These are phyloP conservation scores for Oryza glumipatula DNA, from an alignment of 176 grass and related monocot species.

Conservation along the genomic window DNA sequence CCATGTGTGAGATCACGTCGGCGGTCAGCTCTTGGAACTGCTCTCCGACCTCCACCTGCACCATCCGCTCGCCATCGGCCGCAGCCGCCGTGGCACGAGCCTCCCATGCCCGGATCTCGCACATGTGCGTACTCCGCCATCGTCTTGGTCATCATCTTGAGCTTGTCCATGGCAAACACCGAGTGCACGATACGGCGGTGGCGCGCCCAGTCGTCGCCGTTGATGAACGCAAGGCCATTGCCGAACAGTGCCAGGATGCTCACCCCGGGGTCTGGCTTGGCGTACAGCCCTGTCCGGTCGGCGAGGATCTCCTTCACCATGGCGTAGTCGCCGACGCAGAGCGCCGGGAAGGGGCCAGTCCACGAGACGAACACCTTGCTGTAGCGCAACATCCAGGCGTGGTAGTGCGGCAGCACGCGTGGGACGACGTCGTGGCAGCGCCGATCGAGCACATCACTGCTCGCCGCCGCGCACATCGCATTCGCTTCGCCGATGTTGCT, in stretches of 20 bases:
- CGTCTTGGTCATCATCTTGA: slow-evolving; percentile 61
- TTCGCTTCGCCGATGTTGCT: slow-evolving; percentile 41
- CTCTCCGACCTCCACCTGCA: slow-evolving; percentile 44
- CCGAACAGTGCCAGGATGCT: slow-evolving; percentile 49
- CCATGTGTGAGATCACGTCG: slow-evolving; percentile 67
- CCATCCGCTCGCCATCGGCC: not conserved
- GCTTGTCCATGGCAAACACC: slow-evolving; percentile 78
- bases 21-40: slow-evolving; percentile 67
- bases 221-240: slow-evolving; percentile 38
- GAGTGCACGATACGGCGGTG: slow-evolving; percentile 65
- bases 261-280: not conserved
- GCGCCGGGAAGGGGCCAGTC: slow-evolving; percentile 39
- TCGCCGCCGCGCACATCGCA: slow-evolving; percentile 39
- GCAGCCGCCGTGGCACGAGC: not conserved
- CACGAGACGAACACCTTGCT: slow-evolving; percentile 59
- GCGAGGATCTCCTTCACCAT: slow-evolving; percentile 56
- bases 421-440: slow-evolving; percentile 55
- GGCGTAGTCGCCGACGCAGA: slow-evolving; percentile 47
- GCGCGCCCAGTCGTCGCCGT: slow-evolving; percentile 64
- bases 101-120: slow-evolving; percentile 51
- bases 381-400: slow-evolving; percentile 37
- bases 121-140: slow-evolving; percentile 49
- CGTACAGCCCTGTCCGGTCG: slow-evolving; percentile 54
- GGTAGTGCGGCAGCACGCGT: slow-evolving; percentile 41
- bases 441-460: slow-evolving; percentile 33